Evolutionary conservation across 768 basidiomycete species (phyloP).

Genomic region (Asterophora lycoperdoides): DNA sequence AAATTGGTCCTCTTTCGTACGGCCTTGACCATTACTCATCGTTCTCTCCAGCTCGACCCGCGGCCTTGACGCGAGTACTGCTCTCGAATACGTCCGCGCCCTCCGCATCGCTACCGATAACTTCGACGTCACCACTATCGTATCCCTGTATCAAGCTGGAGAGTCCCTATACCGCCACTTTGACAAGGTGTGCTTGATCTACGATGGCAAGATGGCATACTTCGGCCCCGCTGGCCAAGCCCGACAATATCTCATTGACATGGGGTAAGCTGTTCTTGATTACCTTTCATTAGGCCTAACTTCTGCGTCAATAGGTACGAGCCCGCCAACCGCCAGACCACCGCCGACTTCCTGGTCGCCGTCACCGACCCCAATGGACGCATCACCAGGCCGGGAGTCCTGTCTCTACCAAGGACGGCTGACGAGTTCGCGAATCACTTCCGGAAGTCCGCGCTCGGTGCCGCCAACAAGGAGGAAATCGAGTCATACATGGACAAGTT

Average conservation of each 20-base stretch:
- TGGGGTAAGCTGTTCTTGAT: slow-evolving; percentile 31
- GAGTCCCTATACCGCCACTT: slow-evolving; percentile 63
- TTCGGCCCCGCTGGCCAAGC: slow-evolving; percentile 67
- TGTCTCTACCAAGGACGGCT: slow-evolving; percentile 47
- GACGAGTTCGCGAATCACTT: slow-evolving; percentile 54
- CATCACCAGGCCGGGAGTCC: slow-evolving; percentile 39
- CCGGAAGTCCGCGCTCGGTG: slow-evolving; percentile 34
- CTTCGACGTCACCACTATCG: slow-evolving; percentile 54
- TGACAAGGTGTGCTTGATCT: slow-evolving; percentile 78
- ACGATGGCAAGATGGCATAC: slow-evolving; percentile 71
- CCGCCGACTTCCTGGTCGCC: slow-evolving; percentile 59
- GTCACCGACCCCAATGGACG: slow-evolving; percentile 62
- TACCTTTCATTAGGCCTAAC: neutral
- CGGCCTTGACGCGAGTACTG: slow-evolving; percentile 65
- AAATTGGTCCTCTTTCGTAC: neutral
- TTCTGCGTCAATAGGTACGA: slow-evolving; percentile 34
- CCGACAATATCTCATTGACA: slow-evolving; percentile 64
- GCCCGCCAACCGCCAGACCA: slow-evolving; percentile 61
- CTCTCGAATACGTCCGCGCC: slow-evolving; percentile 66
- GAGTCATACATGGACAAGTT: slow-evolving; percentile 39
- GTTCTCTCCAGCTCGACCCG: slow-evolving; percentile 48
- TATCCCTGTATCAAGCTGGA: slow-evolving; percentile 84
- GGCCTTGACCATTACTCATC: neutral
- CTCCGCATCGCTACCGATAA: slow-evolving; percentile 62
- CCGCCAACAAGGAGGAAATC: slow-evolving; percentile 42